Evolutionary conservation across 75 land plant species (phyloP), one percentile per base, ranked within the genome.

Genomic region (Cunninghamia lanceolata): DNA sequence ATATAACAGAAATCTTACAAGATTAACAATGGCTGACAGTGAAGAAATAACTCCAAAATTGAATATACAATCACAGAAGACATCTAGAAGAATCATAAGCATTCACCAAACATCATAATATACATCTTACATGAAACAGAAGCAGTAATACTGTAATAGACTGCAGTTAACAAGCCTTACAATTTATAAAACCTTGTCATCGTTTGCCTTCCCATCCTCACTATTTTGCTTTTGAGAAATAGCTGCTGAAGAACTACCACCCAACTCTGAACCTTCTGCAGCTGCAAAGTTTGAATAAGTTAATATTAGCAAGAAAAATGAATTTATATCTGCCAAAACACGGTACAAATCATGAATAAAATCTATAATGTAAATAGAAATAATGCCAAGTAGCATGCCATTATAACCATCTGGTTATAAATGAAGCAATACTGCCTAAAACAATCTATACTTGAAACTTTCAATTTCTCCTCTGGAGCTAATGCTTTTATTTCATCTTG

Each of bases 181-280:
- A 73, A 76, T 43, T 79, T 28, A 43, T 43, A 79, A 32, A 79
- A 38, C 50, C 30, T 79, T 79, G 30, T 10, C 50, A 79, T 79
- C 13, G 11, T 79, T 79, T 21, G 46, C 8, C 46, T 79, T 79
- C 30, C 50, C 82, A 79, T 79, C 46, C 32, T 79, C 82, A 28
- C 50, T 43, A 43, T 21, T 79, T 79, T 38, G 30, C 45, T 79
- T 40, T 28, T 47, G 46, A 40, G 46, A 79, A 79, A 43, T n/a
- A 47, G 54, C 25, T 32, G 42, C 75, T 14, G 91, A 84, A 78
- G 89, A 76, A 68, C 75, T 46, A 42, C 82, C 84, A 46, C 87
- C 89, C 91, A 86, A 88, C 43, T 86, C 89, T 52, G 89, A 82
- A 47, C 86, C 79, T 82, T 88, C 91, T 74, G 89, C 86, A 73